A percentile compares a stretch with the other conserved stretches of the same genome.
phyloP scores from a whole-genome alignment of 1,284 basidiomycete genomes.

The Neonothopanus nambi region DNA sequence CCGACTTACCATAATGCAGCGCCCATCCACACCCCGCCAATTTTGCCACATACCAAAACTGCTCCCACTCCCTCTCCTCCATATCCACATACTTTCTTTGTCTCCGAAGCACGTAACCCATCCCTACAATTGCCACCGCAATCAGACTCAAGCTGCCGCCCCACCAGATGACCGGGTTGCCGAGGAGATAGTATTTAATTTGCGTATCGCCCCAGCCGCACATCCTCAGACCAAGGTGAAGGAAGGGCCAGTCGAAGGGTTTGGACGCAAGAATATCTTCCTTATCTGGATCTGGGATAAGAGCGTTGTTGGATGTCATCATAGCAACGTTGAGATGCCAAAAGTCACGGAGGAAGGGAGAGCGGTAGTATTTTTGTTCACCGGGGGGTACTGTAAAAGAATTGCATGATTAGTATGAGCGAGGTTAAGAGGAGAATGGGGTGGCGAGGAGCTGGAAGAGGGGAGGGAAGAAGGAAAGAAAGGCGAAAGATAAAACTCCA shows the following conservation, averaged over 20 bases:
- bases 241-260: slow-evolving; percentile 93
- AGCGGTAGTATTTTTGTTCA: slow-evolving; percentile 81
- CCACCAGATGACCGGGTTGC: slow-evolving; percentile 95
- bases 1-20: slow-evolving; percentile 79
- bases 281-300: slow-evolving; percentile 96
- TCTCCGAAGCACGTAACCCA: slow-evolving; percentile 77
- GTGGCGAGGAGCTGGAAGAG: not conserved
- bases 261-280: slow-evolving; percentile 94
- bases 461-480: not conserved
- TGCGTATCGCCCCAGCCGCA: slow-evolving; percentile 93
- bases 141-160: slow-evolving; percentile 69
- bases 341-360: slow-evolving; percentile 95
- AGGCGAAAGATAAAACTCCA: slow-evolving; percentile 8
- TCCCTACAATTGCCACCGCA: slow-evolving; percentile 53
- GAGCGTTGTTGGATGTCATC: slow-evolving; percentile 99
- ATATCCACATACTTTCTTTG: slow-evolving; percentile 93
- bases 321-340: slow-evolving; percentile 99
- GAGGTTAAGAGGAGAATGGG: not conserved
- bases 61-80: slow-evolving; percentile 90
- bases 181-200: slow-evolving; percentile 92
- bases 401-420: too few species aligned
- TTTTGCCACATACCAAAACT: slow-evolving; percentile 92
- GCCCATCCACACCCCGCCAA: slow-evolving; percentile 91
- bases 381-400: slow-evolving; percentile 73
- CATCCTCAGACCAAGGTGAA: slow-evolving; percentile 90